A percentile compares a stretch with the other conserved stretches of the same genome.
Evolutionary conservation across 352 stramenopile genomes (phyloP).

Genomic region (Phytophthora quininea): DNA sequence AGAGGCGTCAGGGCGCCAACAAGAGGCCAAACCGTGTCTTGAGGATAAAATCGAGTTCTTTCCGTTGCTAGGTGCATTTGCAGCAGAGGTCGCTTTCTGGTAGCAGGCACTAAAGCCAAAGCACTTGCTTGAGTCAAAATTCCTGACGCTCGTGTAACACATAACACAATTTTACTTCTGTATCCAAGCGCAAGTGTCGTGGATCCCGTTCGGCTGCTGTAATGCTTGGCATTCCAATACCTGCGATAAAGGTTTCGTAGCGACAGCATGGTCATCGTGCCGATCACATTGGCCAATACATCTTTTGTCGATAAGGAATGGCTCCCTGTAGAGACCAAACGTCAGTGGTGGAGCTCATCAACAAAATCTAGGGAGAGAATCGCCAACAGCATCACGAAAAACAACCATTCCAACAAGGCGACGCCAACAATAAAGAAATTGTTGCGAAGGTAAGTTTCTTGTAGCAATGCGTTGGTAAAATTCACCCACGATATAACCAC

Average conservation of each 20-base stretch:
- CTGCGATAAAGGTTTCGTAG: conserved; percentile 18
- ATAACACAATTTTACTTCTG: conserved; percentile 16
- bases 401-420: conserved; percentile 6
- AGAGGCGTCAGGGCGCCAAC: conserved; percentile 6
- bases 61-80: conserved; percentile 16
- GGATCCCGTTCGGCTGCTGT: background rate
- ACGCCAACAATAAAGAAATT: conserved; percentile 2
- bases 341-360: conserved; percentile 11
- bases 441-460: conserved; percentile 19
- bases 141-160: background rate
- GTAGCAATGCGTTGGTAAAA: conserved; percentile 13
- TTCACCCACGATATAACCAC: conserved; percentile 12
- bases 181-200: conserved; percentile 1
- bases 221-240: conserved; percentile 1
- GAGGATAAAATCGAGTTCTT: conserved; percentile 1
- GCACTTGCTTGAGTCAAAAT: no score
- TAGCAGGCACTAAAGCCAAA: background rate
- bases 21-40: conserved; percentile 12
- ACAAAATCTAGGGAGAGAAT: conserved; percentile 7
- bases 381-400: conserved; percentile 7
- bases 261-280: conserved; percentile 21
- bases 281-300: conserved; percentile 15
- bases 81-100: conserved; percentile 1
- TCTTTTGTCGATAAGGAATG: conserved; percentile 25
- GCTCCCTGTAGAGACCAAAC: conserved; percentile 2